phyloP scores from a whole-genome alignment of 768 basidiomycete species.

The Collybiopsis confluens region DNA sequence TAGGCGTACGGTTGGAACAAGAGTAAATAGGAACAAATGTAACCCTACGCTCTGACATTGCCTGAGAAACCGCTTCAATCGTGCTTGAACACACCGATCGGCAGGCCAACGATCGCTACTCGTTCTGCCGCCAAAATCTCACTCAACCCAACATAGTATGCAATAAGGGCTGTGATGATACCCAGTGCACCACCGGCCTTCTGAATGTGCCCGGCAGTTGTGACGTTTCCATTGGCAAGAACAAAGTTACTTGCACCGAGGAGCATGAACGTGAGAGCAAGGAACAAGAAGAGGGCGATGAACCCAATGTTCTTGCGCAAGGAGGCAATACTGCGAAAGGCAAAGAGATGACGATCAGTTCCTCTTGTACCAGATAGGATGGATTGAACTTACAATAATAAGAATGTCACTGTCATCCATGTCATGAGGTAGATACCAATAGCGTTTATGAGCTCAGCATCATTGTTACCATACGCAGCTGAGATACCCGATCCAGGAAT shows the following conservation, averaged over 20 bases:
- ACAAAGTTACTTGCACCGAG: slow-evolving; percentile 11
- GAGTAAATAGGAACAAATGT: too few relatives aligned
- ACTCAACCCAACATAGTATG: slow-evolving; percentile 28
- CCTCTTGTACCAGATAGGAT: not conserved
- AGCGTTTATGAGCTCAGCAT: slow-evolving; percentile 42
- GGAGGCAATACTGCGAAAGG: slow-evolving; percentile 15
- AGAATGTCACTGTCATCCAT: slow-evolving; percentile 71
- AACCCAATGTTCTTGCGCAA: slow-evolving; percentile 20
- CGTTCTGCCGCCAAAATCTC: slow-evolving; percentile 26
- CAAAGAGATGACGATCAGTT: not conserved
- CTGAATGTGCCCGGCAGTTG: not conserved
- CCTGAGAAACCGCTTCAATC: not conserved
- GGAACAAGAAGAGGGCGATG: slow-evolving; percentile 17
- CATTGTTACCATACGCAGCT: slow-evolving; percentile 40
- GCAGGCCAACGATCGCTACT: slow-evolving; percentile 22
- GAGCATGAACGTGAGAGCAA: slow-evolving; percentile 14
- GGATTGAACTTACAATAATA: slow-evolving; percentile 50
- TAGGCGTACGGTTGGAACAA: too few relatives aligned
- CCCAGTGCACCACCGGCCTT: slow-evolving; percentile 22
- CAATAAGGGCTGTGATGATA: slow-evolving; percentile 26
- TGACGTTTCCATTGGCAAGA: not conserved
- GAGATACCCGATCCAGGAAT: slow-evolving; percentile 65
- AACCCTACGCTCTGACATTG: too few relatives aligned
- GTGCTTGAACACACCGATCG: slow-evolving; percentile 20
- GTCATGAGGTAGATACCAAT: slow-evolving; percentile 71